Percentiles rank a stretch among this genome's conserved stretches.
Evolutionary conservation across 106 monocot species (phyloP).

Genomic region (Amphibolis antarctica): DNA sequence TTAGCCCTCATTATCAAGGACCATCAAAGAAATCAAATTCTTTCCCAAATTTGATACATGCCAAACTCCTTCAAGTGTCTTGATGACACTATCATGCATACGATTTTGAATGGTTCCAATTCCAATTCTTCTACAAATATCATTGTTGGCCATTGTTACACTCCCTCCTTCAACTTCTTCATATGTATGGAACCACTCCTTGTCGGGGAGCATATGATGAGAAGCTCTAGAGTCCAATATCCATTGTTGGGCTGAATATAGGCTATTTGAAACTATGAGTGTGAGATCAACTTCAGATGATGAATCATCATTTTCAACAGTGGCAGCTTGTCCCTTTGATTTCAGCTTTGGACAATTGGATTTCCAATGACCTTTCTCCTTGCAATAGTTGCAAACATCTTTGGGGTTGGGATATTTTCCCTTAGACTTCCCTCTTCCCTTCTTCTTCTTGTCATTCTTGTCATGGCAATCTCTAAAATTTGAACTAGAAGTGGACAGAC

Average conservation of each 20-base stretch:
- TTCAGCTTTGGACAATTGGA: no score
- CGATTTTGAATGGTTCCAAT: background rate
- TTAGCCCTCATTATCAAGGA: background rate
- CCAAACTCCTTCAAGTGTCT: background rate
- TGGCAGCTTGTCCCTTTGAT: no score
- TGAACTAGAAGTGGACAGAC: no score
- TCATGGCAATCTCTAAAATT: no score
- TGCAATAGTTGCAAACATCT: no score
- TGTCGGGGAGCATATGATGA: background rate
- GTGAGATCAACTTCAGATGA: no score
- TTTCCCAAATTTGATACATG: background rate
- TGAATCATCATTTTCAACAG: no score
- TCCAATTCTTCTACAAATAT: background rate
- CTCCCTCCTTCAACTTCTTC: background rate
- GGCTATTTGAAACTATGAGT: no score
- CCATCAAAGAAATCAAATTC: background rate
- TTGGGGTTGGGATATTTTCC: no score
- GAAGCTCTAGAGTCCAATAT: background rate
- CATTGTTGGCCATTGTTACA: conserved; percentile 2
- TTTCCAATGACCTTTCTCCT: no score
- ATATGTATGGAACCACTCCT: background rate
- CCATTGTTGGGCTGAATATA: background rate
- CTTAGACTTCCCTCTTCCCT: no score
- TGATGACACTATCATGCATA: background rate
- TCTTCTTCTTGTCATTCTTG: no score